Conservation (phyloP, 208 protist genomes). For the Crithidia brevicula region DNA sequence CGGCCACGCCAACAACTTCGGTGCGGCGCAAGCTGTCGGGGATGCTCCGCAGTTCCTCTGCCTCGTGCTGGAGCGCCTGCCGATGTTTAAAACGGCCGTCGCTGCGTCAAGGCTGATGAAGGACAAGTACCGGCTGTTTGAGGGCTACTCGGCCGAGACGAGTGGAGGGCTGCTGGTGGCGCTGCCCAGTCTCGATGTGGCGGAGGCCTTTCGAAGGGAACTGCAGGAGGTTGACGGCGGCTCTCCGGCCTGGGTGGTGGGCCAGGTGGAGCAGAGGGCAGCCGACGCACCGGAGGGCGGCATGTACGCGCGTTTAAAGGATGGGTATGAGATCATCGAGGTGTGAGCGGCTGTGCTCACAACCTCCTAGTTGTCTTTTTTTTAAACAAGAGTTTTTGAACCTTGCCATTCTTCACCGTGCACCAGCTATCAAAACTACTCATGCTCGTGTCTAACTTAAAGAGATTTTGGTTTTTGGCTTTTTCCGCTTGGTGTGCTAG, state of each 20-base stretch:
- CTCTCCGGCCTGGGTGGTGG: constrained; percentile 88
- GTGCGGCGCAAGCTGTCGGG: constrained; percentile 64
- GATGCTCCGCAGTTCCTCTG: constrained; percentile 36
- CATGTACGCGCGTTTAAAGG: constrained; percentile 47
- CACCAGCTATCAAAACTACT: too few species aligned
- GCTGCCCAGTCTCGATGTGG: constrained; percentile 53
- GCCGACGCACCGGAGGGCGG: constrained; percentile 16
- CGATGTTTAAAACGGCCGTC: constrained; percentile 87
- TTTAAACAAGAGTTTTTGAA: too few species aligned
- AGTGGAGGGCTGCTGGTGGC: constrained; percentile 95
- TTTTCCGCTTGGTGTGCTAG: too few species aligned
- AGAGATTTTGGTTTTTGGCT: not conserved
- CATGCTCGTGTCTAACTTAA: not conserved
- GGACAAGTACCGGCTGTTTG: constrained; percentile 89
- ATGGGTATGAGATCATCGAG: constrained; percentile 71
- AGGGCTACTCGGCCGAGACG: constrained; percentile 94
- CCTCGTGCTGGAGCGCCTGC: constrained; percentile 87
- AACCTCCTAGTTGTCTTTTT: not conserved
- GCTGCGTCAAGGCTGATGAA: constrained; percentile 75
- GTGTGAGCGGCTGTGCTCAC: constrained; percentile 30
- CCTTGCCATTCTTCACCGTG: too few species aligned
- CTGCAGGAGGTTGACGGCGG: constrained; percentile 75
- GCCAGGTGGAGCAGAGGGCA: constrained; percentile 48
- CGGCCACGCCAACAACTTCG: constrained; percentile 95
- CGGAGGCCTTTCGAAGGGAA: constrained; percentile 72